A percentile compares a stretch with the other conserved stretches of the same genome.
Conservation (phyloP, 768 basidiomycete species). For the Tricholoma saponaceum region DNA sequence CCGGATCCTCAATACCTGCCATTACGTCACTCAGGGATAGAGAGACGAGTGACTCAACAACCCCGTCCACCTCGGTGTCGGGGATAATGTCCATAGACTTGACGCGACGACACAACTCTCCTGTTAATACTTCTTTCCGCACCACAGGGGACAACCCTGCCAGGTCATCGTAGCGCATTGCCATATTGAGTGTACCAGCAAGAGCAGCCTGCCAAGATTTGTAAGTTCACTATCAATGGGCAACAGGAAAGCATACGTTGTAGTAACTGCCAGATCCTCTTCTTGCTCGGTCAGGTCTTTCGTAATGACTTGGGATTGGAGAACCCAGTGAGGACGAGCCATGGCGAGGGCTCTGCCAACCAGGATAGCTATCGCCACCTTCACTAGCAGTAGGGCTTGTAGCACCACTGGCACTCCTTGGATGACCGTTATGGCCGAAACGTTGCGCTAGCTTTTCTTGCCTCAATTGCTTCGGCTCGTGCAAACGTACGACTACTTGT, state of each 20-base stretch:
- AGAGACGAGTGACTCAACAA: slow-evolving; percentile 70
- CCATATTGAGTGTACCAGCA: slow-evolving; percentile 71
- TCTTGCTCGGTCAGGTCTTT: slow-evolving; percentile 62
- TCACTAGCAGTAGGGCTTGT: slow-evolving; percentile 84
- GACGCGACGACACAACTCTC: slow-evolving; percentile 75
- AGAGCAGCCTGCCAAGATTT: slow-evolving; percentile 63
- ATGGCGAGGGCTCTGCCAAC: slow-evolving; percentile 72
- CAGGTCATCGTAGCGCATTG: slow-evolving; percentile 86
- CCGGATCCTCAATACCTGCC: slow-evolving; percentile 67
- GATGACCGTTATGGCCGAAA: slow-evolving; percentile 79
- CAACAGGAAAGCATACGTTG: slow-evolving; percentile 44
- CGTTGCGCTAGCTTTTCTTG: slow-evolving; percentile 85
- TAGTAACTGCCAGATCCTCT: slow-evolving; percentile 87
- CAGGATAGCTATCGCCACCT: slow-evolving; percentile 68
- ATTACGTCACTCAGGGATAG: slow-evolving; percentile 76
- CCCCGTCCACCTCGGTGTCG: slow-evolving; percentile 49
- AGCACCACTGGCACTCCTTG: slow-evolving; percentile 75
- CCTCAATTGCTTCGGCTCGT: slow-evolving; percentile 89
- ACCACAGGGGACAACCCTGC: slow-evolving; percentile 82
- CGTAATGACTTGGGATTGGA: slow-evolving; percentile 47
- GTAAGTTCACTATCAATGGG: slow-evolving; percentile 2
- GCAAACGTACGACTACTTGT: slow-evolving; percentile 79
- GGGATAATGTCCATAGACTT: slow-evolving; percentile 53
- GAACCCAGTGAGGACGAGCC: slow-evolving; percentile 50
- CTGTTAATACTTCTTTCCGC: slow-evolving; percentile 79